phyloP scores from a whole-genome alignment of 331 rosid genomes.

The Malus hybrid region DNA sequence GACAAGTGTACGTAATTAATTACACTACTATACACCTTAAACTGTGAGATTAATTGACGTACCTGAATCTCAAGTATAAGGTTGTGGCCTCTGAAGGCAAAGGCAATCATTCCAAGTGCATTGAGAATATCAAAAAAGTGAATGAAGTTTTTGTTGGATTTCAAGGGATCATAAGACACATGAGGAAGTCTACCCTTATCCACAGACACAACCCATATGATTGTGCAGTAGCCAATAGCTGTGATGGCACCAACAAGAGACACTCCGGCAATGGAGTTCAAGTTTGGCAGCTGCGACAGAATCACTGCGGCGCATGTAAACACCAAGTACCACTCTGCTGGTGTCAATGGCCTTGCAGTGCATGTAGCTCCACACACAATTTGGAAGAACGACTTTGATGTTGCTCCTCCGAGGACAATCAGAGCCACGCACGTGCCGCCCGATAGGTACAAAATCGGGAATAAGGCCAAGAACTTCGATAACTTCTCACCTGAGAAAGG shows the following conservation, averaged over 20 bases:
- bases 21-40: background rate
- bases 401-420: slow-evolving; percentile 34
- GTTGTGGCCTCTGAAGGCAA: slow-evolving; percentile 44
- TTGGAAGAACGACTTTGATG: slow-evolving; percentile 21
- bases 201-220: slow-evolving; percentile 30
- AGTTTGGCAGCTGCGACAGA: slow-evolving; percentile 31
- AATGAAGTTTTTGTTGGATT: background rate
- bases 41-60: background rate
- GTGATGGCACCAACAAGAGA: slow-evolving; percentile 34
- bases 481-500: slow-evolving; percentile 3
- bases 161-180: slow-evolving; percentile 21
- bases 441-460: slow-evolving; percentile 31
- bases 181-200: slow-evolving; percentile 20
- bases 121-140: slow-evolving; percentile 20
- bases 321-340: slow-evolving; percentile 37
- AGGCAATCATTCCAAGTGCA: slow-evolving; percentile 38
- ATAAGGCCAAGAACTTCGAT: slow-evolving; percentile 10
- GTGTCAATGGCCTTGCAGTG: slow-evolving; percentile 16
- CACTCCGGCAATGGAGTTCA: slow-evolving; percentile 38
- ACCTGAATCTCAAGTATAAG: slow-evolving; percentile 44
- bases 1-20: background rate
- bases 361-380: slow-evolving; percentile 28
- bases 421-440: slow-evolving; percentile 29
- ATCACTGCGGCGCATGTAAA: slow-evolving; percentile 24
- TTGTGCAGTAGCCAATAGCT: slow-evolving; percentile 28